These are phyloP conservation scores for Ceriops tagal DNA, from an alignment of 345 rosid species.

Conservation along the genomic window DNA sequence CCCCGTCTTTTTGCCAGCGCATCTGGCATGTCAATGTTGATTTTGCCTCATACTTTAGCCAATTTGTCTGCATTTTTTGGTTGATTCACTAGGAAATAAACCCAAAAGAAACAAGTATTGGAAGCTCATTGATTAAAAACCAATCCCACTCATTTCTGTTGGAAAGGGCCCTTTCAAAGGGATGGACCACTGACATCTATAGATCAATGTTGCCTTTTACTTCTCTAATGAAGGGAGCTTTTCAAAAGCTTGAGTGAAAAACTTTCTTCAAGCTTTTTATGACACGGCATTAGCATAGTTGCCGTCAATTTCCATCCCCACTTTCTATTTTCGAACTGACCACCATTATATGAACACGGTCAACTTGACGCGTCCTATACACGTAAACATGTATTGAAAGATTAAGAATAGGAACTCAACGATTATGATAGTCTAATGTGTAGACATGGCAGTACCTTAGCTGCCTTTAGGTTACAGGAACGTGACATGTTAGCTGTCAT, in stretches of 20 bases:
- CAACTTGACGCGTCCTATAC: neutral
- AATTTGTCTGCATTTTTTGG: no score
- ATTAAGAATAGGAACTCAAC: neutral
- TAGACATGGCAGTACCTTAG: neutral
- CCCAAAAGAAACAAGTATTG: no score
- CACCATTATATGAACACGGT: neutral
- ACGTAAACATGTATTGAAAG: neutral
- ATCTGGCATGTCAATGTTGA: neutral
- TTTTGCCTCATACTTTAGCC: neutral
- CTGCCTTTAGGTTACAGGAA: no score
- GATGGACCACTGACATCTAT: conserved; percentile 8
- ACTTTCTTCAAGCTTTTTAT: neutral
- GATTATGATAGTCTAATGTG: neutral
- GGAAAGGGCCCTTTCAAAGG: neutral
- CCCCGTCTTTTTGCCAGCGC: neutral
- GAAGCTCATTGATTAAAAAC: no score
- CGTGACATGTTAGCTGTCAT: no score
- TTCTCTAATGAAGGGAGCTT: neutral
- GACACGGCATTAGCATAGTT: no score
- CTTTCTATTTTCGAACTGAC: no score
- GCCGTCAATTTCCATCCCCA: no score
- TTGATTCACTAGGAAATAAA: no score
- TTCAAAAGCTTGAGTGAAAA: neutral
- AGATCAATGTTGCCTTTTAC: neutral
- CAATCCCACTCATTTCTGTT: no score